A percentile compares a stretch with the other conserved stretches of the same genome.
These are phyloP conservation scores for Lolium perenne DNA, from an alignment of 176 grass and related monocot genomes.

Conservation along the genomic window DNA sequence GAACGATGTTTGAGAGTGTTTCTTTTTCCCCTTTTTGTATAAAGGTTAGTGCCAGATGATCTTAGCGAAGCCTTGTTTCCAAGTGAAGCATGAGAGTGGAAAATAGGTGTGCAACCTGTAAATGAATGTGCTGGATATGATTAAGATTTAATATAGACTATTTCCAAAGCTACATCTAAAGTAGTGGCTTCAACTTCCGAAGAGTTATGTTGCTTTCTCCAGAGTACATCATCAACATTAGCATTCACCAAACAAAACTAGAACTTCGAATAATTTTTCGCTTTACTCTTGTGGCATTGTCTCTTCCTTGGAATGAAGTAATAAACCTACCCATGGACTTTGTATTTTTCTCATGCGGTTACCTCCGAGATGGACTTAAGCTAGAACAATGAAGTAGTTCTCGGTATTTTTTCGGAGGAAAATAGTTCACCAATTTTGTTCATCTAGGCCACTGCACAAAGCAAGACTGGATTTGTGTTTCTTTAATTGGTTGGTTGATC, in stretches of 20 bases:
- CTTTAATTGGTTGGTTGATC: too few species aligned
- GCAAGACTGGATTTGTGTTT: neutral
- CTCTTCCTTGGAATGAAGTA: neutral
- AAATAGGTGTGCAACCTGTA: neutral
- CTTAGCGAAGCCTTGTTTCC: slow-evolving; percentile 27
- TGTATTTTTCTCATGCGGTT: slow-evolving; percentile 2
- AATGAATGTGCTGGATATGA: neutral
- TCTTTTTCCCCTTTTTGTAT: neutral
- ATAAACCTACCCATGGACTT: neutral
- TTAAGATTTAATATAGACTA: neutral
- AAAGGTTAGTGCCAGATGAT: neutral
- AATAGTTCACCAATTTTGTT: slow-evolving; percentile 11
- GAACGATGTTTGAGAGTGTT: neutral
- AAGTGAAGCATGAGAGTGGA: slow-evolving; percentile 30
- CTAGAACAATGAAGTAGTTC: neutral
- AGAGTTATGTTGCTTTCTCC: neutral
- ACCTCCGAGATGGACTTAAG: neutral
- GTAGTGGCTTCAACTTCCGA: neutral
- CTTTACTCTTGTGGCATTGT: neutral
- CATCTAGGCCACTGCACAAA: neutral
- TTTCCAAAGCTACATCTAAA: neutral
- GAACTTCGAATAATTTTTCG: neutral
- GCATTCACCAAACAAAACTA: neutral
- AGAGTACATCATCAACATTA: neutral
- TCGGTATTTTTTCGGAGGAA: neutral